These are phyloP conservation scores for Nemophila menziesii DNA, from an alignment of 257 asterid species.

Conservation along the genomic window DNA sequence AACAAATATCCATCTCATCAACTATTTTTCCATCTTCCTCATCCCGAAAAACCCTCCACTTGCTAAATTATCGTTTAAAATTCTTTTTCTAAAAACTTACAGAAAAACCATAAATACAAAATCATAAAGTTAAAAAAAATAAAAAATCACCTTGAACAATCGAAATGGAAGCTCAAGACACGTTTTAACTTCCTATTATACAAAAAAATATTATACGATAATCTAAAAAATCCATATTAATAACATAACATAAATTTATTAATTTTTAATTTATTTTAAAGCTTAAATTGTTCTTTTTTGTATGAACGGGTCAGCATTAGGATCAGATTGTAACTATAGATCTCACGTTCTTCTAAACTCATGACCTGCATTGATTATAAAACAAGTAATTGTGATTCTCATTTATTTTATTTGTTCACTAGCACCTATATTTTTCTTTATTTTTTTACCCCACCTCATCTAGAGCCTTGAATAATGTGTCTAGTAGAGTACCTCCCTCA, in stretches of 20 bases:
- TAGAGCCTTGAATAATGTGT: constrained; percentile 64
- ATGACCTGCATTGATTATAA: constrained; percentile 61
- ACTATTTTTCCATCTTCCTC: constrained; percentile 73
- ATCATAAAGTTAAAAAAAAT: background rate
- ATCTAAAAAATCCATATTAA: constrained; percentile 31
- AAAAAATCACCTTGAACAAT: constrained; percentile 67
- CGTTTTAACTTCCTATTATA: constrained; percentile 86
- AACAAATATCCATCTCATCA: constrained; percentile 63
- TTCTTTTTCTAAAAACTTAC: too few relatives aligned
- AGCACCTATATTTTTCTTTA: background rate
- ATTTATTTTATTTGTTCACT: background rate
- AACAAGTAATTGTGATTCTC: background rate
- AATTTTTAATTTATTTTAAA: constrained; percentile 2
- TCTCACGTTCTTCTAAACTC: constrained; percentile 75
- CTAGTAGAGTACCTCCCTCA: constrained; percentile 50
- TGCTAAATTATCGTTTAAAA: constrained; percentile 68
- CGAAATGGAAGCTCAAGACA: constrained; percentile 75
- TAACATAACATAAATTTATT: background rate
- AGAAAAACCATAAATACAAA: constrained; percentile 8
- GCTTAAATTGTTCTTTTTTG: constrained; percentile 86
- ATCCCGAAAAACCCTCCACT: constrained; percentile 24
- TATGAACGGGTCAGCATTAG: constrained; percentile 77
- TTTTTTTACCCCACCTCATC: constrained; percentile 72
- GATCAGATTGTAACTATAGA: constrained; percentile 75
- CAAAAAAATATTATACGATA: constrained; percentile 95